Base-by-base conservation (phyloP, 805 yeast genomes). In the Saccharomyces eubayanus region DNA sequence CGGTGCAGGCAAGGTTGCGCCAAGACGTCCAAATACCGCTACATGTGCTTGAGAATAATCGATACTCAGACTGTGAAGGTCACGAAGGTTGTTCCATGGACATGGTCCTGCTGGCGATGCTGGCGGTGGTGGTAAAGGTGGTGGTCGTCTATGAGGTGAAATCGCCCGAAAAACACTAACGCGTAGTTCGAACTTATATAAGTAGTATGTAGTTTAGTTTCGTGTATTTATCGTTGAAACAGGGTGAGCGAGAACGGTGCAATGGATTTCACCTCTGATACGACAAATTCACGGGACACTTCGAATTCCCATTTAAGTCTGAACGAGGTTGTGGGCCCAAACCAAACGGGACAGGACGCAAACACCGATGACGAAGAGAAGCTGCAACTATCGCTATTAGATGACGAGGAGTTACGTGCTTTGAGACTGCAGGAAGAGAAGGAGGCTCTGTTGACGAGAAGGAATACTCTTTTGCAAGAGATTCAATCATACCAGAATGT, bases 241-340 rank as follows among this genome's bases (percentile, higher is more conserved):
- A 6, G 8, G 2, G 43, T 9, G 11, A 21, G 21, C 11, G 20
- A 8, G 21, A 36, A 36, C 24, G 5, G 20, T 2, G 11, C 24
- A 45, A 63, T 63, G 67, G 67, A 63, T 47, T 63, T 63, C 40
- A 63, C 67, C 1, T 61, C 65, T 16, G 67, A 63, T 52, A 47
- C 62, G 21, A 52, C 45, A 12, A 49, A 27, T 52, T 30, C 30
- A 46, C 51, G 45, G 28, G 47, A 30, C 28, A 29, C 36, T 27
- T 36, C 43, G 6, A 27, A 31, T 28, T 49, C 52, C 11, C 46
- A 29, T 29, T 50, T 50, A 12, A 46, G 50, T 31, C 29, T 36
- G 31, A 20, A 46, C n/a, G 30, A 28, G 3, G 20, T 24, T 27
- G 40, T 10, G 53, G 47, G 9, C 11, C 24, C 46, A 31, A 30